Percentiles rank a stretch among this genome's conserved stretches.
These are phyloP conservation scores for Cyberlindnera maritima DNA, from an alignment of 805 yeast species.

Conservation along the genomic window DNA sequence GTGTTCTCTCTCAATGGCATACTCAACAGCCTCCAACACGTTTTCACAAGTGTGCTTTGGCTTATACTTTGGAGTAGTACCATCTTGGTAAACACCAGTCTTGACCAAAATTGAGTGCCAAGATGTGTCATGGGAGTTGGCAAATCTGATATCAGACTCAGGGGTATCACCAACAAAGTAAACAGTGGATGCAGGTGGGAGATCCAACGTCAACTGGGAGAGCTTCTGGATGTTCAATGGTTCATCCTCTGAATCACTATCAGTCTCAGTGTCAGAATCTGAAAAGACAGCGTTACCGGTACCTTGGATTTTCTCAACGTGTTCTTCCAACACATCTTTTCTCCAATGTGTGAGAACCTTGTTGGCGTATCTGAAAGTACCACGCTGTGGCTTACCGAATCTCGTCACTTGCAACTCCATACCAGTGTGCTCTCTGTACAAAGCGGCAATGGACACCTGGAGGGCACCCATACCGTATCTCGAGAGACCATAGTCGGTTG, in stretches of 20 bases:
- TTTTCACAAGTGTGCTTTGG: conserved; percentile 74
- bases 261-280: conserved; percentile 29
- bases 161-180: conserved; percentile 91
- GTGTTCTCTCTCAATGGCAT: conserved; percentile 82
- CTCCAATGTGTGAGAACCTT: conserved; percentile 77
- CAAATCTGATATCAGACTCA: conserved; percentile 83
- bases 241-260: conserved; percentile 35
- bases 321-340: conserved; percentile 70
- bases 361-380: conserved; percentile 81
- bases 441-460: conserved; percentile 82
- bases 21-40: conserved; percentile 79
- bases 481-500: conserved; percentile 76
- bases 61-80: conserved; percentile 72
- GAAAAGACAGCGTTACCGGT: conserved; percentile 28
- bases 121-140: conserved; percentile 79
- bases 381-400: conserved; percentile 88
- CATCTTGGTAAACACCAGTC: conserved; percentile 84
- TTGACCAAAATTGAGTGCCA: conserved; percentile 85
- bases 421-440: conserved; percentile 83
- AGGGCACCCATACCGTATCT: conserved; percentile 95
- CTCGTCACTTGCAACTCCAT: conserved; percentile 73
- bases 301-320: conserved; percentile 51
- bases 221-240: conserved; percentile 45
- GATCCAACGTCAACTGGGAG: conserved; percentile 45
- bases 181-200: conserved; percentile 84